A percentile compares a stretch with the other conserved stretches of the same genome.
These are phyloP conservation scores for Arabidopsis hybrid DNA, from an alignment of 441 rosid genomes.

Conservation along the genomic window DNA sequence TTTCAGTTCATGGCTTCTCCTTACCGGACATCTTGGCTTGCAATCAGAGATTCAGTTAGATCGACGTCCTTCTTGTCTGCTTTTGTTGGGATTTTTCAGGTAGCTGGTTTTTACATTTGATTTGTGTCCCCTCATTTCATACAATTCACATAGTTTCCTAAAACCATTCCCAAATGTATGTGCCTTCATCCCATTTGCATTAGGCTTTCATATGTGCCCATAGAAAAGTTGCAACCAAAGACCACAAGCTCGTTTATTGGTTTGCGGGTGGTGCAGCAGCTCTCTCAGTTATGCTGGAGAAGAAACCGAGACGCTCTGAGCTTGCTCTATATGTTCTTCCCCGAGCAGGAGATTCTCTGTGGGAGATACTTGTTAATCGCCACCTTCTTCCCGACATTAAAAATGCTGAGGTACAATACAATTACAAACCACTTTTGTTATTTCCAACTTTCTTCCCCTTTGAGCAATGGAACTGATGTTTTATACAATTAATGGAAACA, in stretches of 20 bases:
- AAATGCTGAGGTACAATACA: constrained; percentile 84
- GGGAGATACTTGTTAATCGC: constrained; percentile 92
- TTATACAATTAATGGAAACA: constrained; percentile 42
- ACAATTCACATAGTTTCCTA: constrained; percentile 19
- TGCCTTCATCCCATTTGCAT: constrained; percentile 40
- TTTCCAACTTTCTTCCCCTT: constrained; percentile 10
- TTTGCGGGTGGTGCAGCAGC: constrained; percentile 87
- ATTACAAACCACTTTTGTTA: not conserved
- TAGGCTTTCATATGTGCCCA: constrained; percentile 92
- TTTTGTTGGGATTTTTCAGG: constrained; percentile 99
- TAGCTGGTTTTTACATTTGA: constrained; percentile 42
- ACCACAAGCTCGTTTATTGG: constrained; percentile 98
- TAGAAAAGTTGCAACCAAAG: constrained; percentile 77
- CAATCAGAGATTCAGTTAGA: constrained; percentile 86
- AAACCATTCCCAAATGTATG: not conserved
- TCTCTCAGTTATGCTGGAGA: constrained; percentile 91
- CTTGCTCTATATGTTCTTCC: constrained; percentile 98
- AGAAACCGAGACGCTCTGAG: constrained; percentile 92
- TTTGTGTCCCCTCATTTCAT: constrained; percentile 12
- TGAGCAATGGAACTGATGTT: not conserved
- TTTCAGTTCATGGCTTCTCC: constrained; percentile 92
- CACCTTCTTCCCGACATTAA: constrained; percentile 86
- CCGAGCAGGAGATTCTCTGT: constrained; percentile 93
- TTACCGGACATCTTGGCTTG: constrained; percentile 89
- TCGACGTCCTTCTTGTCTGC: constrained; percentile 96